Conservation (phyloP, 129 eudicot genomes). For the Daucus carota region DNA sequence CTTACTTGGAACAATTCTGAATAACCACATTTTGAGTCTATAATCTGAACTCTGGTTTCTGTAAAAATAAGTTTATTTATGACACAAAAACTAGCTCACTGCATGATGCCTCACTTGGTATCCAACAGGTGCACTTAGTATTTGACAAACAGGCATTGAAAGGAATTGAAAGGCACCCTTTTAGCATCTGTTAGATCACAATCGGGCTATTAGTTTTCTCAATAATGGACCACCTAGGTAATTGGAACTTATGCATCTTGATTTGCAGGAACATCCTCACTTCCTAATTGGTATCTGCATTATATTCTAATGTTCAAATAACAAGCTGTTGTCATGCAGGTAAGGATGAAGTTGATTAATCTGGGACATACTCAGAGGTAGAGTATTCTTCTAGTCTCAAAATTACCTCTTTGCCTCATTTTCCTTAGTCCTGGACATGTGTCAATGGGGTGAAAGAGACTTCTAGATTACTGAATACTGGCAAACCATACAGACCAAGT, state of each 20-base stretch:
- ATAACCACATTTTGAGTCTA: background rate
- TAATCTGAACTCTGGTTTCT: background rate
- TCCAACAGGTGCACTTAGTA: background rate
- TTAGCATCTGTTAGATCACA: background rate
- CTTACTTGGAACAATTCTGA: background rate
- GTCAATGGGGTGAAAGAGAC: background rate
- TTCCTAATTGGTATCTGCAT: background rate
- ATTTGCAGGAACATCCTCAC: background rate
- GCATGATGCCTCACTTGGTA: background rate
- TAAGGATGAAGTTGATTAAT: slow-evolving; percentile 64
- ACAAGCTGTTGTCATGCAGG: slow-evolving; percentile 35
- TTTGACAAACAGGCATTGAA: background rate
- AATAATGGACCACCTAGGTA: background rate
- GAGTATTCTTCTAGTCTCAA: background rate
- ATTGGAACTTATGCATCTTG: background rate
- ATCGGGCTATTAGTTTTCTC: background rate
- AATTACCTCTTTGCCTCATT: background rate
- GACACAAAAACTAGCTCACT: background rate
- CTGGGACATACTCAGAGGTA: slow-evolving; percentile 84
- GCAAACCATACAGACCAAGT: background rate
- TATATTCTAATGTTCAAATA: slow-evolving; percentile 2
- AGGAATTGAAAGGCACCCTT: background rate
- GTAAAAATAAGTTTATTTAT: background rate
- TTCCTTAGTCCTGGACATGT: background rate
- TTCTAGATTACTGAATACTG: background rate